Evolutionary conservation across 805 yeast species (phyloP).

Genomic region (Aciculoconidium aculeatum): DNA sequence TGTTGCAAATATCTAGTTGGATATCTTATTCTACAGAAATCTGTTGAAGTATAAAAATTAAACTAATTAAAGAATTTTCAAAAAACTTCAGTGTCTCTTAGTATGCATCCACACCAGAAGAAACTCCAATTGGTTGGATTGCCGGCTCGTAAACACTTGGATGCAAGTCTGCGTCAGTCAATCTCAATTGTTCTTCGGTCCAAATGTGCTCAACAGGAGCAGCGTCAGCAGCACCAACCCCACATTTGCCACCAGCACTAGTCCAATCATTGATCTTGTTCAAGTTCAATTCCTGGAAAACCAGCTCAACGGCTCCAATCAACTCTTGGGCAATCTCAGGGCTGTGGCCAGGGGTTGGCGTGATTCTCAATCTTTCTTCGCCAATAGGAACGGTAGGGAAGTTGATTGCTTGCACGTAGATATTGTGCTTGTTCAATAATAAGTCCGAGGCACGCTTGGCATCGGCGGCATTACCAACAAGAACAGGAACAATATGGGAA

Average conservation of each 20-base stretch:
- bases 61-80: background rate
- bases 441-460: conserved; percentile 90
- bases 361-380: conserved; percentile 90
- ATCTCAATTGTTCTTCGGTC: conserved; percentile 74
- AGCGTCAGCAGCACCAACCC: conserved; percentile 62
- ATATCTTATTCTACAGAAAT: no score
- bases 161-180: conserved; percentile 59
- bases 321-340: conserved; percentile 70
- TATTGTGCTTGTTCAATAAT: conserved; percentile 74
- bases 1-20: no score
- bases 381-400: conserved; percentile 98
- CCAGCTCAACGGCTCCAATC: conserved; percentile 71
- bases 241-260: conserved; percentile 79
- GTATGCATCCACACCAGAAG: conserved; percentile 51
- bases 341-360: conserved; percentile 98
- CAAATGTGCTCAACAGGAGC: conserved; percentile 61
- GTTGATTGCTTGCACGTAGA: conserved; percentile 97
- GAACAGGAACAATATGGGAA: conserved; percentile 92
- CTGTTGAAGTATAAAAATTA: no score
- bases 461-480: conserved; percentile 89
- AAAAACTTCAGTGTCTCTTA: conserved; percentile 1
- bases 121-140: conserved; percentile 58
- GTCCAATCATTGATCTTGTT: conserved; percentile 78
- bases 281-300: conserved; percentile 69
- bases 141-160: conserved; percentile 61